Base-by-base conservation (phyloP, 768 basidiomycete genomes). In the Rubroboletus pulcherrimus region DNA sequence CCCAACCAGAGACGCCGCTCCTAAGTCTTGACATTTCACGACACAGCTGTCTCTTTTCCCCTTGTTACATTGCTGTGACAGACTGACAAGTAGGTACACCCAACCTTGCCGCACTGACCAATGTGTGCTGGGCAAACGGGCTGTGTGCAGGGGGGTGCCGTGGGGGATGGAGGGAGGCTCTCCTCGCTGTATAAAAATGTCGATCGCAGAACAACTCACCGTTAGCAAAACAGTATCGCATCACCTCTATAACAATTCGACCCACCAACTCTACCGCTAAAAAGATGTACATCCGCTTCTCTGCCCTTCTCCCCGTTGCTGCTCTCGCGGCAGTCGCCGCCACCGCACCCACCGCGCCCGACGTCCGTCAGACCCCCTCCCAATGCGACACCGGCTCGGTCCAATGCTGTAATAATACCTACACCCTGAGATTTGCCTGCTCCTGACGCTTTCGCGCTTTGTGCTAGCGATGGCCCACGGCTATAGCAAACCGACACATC, bases 141-240 rank as follows among this genome's bases (percentile, higher is more conserved):
- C 52, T 37, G 39, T 42, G 26, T 30, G 7, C 19, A 21, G 31
- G 17, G 4, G 4, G 41, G 21, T 26, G 33, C 21, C 3, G 12
- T 1, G 7, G 10, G 37, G 12, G 41, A 24, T 38, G 26, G 17
- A 6, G 19, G 17, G 14, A 41, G 7, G 21, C 9, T 4, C 3
- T 21, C 30, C 3, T 21, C 30, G 10, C 21, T 9, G 31, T 62
- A 60, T 60, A 21, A 59, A 60, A 55, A 33, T 26, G 5, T 29
- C 14, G 5, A 31, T 11, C 8, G 7, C 1, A 15, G 24, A 47
- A 12, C 9, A 9, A 0, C 21, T 50, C 43, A 42, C 24, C 40
- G 30, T 41, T 44, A 46, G 34, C 17, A 35, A 40, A 58, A 50
- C n/a, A 39, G 4, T 21, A 21, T 19, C 10, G 9, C 39, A 19